Conservation (phyloP, 768 basidiomycete species). For the Hygrophoropsis aurantiaca region DNA sequence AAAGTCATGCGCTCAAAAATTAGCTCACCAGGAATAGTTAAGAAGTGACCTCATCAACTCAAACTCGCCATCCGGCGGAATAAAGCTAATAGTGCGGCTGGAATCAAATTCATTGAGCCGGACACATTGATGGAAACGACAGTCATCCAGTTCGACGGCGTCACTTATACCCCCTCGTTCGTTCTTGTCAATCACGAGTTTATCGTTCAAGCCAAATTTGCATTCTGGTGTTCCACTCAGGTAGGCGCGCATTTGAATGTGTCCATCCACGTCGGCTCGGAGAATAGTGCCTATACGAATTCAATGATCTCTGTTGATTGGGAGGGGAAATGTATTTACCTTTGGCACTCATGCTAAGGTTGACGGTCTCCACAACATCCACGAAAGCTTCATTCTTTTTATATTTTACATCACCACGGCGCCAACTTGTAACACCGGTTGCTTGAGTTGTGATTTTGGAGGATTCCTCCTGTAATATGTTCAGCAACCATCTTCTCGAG, state of each 20-base stretch:
- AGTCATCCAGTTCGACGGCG: constrained; percentile 96
- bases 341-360: constrained; percentile 96
- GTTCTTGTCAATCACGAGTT: constrained; percentile 90
- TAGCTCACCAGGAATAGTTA: background rate
- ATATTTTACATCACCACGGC: constrained; percentile 94
- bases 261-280: constrained; percentile 96
- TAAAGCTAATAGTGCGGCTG: constrained; percentile 91
- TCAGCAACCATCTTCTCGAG: no score
- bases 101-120: constrained; percentile 93
- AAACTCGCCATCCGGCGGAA: constrained; percentile 98
- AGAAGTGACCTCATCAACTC: constrained; percentile 87
- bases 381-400: constrained; percentile 99
- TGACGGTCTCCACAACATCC: constrained; percentile 97
- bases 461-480: constrained; percentile 76
- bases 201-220: constrained; percentile 98
- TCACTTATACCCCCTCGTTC: constrained; percentile 55
- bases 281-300: constrained; percentile 68
- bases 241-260: constrained; percentile 98
- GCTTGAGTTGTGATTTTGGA: constrained; percentile 97
- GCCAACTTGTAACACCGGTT: constrained; percentile 95
- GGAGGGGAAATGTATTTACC: constrained; percentile 36
- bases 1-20: constrained; percentile 3
- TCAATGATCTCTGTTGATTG: constrained; percentile 2
- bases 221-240: constrained; percentile 96
- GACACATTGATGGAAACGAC: constrained; percentile 98